phyloP scores from a whole-genome alignment of 1,139 yeast genomes.

The Saccharomyces pastorianus region DNA sequence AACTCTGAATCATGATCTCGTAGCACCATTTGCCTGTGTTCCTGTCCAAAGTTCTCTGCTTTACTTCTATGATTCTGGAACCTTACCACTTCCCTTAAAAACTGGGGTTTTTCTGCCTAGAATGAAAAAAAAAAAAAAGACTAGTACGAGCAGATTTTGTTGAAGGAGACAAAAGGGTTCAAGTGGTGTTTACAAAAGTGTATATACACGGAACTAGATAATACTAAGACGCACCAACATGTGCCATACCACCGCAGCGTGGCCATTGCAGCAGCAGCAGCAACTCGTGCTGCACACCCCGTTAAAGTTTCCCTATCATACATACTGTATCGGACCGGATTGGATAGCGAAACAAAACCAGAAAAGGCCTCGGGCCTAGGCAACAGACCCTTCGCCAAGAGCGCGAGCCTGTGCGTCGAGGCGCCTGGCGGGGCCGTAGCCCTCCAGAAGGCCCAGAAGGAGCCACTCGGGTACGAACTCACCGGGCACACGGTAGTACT shows the following conservation, averaged over 20 bases:
- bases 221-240: not conserved
- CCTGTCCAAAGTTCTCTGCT: no score
- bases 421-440: slow-evolving; percentile 43
- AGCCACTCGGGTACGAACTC: slow-evolving; percentile 43
- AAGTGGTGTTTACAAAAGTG: not conserved
- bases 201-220: not conserved
- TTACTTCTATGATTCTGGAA: no score
- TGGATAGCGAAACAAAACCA: not conserved
- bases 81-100: not conserved
- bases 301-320: not conserved
- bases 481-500: slow-evolving; percentile 49
- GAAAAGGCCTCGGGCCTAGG: not conserved
- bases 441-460: slow-evolving; percentile 47
- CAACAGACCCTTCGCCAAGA: not conserved
- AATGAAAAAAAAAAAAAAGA: not conserved
- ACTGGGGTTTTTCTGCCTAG: no score
- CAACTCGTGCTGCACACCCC: not conserved
- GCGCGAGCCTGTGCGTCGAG: slow-evolving; percentile 21
- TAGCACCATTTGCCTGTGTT: not conserved
- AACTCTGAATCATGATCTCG: slow-evolving; percentile 10
- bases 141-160: not conserved
- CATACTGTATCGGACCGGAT: no score
- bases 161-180: not conserved
- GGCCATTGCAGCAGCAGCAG: not conserved
- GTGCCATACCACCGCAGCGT: not conserved